A percentile compares a stretch with the other conserved stretches of the same genome.
Evolutionary conservation across 768 basidiomycete genomes (phyloP).

Genomic region (Pholiota microspora): DNA sequence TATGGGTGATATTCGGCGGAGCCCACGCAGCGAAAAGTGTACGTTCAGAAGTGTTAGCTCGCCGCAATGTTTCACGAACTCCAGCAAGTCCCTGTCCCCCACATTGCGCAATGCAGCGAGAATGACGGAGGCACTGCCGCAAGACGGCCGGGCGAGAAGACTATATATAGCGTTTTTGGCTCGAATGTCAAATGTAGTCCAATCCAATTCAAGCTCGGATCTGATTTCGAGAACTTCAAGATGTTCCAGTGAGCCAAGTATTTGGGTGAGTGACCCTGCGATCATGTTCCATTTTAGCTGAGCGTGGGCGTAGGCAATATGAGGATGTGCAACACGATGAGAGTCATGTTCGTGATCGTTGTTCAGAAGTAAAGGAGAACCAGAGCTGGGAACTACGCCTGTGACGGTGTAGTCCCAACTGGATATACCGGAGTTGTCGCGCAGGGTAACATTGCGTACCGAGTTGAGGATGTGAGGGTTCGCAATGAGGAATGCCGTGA

Average conservation of each 20-base stretch:
- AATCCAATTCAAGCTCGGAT: slow-evolving; percentile 6
- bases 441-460: slow-evolving; percentile 1
- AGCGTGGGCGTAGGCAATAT: not conserved
- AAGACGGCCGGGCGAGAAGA: slow-evolving; percentile 2
- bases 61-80: not conserved
- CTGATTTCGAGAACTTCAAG: slow-evolving; percentile 6
- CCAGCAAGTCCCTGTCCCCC: not conserved
- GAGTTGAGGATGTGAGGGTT: slow-evolving; percentile 4
- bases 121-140: not conserved
- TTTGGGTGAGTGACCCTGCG: not conserved
- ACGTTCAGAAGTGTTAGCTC: slow-evolving; percentile 3
- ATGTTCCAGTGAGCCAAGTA: slow-evolving; percentile 1
- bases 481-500: slow-evolving; percentile 4
- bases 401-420: not conserved
- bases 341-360: not conserved
- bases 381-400: not conserved
- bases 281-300: slow-evolving; percentile 4
- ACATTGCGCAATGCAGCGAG: not conserved
- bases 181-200: slow-evolving; percentile 5
- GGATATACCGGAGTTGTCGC: slow-evolving; percentile 2
- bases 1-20: not conserved
- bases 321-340: not conserved
- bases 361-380: not conserved
- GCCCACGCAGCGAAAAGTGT: not conserved
- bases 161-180: slow-evolving; percentile 3